Evolutionary conservation across 1,284 basidiomycete species (phyloP).

Genomic region (Leccinum ponderosum): DNA sequence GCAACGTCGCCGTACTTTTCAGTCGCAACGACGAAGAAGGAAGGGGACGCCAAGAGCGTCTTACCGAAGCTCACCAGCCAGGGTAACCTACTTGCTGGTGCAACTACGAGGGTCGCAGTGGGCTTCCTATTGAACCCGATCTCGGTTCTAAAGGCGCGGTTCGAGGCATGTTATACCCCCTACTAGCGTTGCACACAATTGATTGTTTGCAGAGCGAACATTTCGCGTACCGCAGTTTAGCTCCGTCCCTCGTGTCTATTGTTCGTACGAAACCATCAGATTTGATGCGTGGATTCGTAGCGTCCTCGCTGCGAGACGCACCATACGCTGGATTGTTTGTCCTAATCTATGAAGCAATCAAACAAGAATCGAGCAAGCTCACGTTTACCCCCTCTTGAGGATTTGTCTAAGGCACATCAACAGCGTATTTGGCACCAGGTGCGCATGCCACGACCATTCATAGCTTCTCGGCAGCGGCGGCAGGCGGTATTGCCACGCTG

Average conservation of each 20-base stretch:
- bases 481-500: slow-evolving; percentile 80
- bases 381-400: not conserved
- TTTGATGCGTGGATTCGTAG: slow-evolving; percentile 86
- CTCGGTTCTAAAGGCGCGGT: slow-evolving; percentile 93
- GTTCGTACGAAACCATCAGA: slow-evolving; percentile 76
- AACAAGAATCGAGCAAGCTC: slow-evolving; percentile 63
- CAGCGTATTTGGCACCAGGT: slow-evolving; percentile 37
- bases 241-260: slow-evolving; percentile 63
- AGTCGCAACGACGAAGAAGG: slow-evolving; percentile 27
- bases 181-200: not conserved
- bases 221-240: slow-evolving; percentile 72
- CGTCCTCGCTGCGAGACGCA: slow-evolving; percentile 91
- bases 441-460: slow-evolving; percentile 52
- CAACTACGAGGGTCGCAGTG: slow-evolving; percentile 80
- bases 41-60: slow-evolving; percentile 46
- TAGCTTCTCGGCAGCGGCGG: slow-evolving; percentile 66
- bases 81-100: slow-evolving; percentile 91
- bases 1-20: slow-evolving; percentile 67
- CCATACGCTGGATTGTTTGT: slow-evolving; percentile 96
- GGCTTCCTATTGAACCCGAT: slow-evolving; percentile 93
- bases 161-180: slow-evolving; percentile 66
- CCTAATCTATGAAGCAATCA: slow-evolving; percentile 87
- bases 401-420: slow-evolving; percentile 8
- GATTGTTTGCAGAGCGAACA: slow-evolving; percentile 64
- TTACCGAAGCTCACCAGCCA: slow-evolving; percentile 76